phyloP scores from a whole-genome alignment of 768 basidiomycete genomes.

The Tricholoma saponaceum region DNA sequence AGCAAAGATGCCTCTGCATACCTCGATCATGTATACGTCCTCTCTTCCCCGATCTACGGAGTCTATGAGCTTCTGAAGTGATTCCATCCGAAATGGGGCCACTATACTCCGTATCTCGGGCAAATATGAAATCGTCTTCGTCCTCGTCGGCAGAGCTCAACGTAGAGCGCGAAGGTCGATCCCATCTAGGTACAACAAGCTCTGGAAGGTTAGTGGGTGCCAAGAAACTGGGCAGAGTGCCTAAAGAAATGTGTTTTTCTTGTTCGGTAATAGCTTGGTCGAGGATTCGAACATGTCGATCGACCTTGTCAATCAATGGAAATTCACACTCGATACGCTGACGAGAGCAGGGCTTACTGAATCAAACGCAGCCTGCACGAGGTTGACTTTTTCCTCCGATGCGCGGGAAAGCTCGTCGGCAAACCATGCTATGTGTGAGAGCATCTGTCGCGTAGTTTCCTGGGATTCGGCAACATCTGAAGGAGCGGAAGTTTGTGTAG shows the following conservation, averaged over 20 bases:
- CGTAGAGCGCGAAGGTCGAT: conserved; percentile 38
- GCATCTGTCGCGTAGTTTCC: conserved; percentile 42
- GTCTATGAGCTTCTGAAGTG: background rate
- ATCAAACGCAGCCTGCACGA: conserved; percentile 67
- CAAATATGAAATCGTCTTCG: conserved; percentile 7
- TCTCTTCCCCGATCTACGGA: background rate
- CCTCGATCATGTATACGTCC: background rate
- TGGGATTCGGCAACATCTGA: conserved; percentile 22
- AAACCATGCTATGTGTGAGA: conserved; percentile 55
- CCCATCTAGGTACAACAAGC: conserved; percentile 52
- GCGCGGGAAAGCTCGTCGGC: conserved; percentile 58
- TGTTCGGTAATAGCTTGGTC: conserved; percentile 60
- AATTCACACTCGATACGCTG: conserved; percentile 1
- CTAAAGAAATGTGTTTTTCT: conserved; percentile 37
- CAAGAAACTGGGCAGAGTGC: conserved; percentile 28
- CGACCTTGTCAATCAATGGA: conserved; percentile 45
- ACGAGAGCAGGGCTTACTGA: conserved; percentile 41
- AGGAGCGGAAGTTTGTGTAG: conserved; percentile 13
- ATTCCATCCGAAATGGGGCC: background rate
- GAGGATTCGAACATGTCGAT: conserved; percentile 73
- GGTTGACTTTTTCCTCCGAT: conserved; percentile 74
- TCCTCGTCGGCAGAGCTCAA: conserved; percentile 38
- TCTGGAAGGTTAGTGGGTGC: conserved; percentile 58
- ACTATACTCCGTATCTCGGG: background rate
- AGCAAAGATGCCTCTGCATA: conserved; percentile 15